phyloP scores from a whole-genome alignment of 1,284 basidiomycete species.

The Ganoderma boninense region DNA sequence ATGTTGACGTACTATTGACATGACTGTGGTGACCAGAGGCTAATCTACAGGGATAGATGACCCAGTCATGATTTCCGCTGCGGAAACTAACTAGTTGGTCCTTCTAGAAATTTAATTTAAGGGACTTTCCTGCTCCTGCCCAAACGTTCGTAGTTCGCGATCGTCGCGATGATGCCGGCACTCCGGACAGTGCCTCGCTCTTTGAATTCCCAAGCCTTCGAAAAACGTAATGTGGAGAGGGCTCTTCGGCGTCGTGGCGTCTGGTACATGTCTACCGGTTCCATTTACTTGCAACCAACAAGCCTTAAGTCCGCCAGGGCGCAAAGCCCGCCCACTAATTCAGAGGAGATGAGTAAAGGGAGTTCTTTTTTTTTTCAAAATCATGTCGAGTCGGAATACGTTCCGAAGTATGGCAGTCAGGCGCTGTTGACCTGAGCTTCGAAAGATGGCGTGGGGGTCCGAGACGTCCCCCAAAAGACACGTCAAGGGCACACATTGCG shows the following conservation, averaged over 20 bases:
- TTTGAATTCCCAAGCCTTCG: not conserved
- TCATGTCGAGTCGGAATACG: not conserved
- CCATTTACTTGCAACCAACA: not conserved
- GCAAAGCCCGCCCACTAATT: not conserved
- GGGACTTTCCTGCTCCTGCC: too few species aligned
- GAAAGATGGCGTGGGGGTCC: not conserved
- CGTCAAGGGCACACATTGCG: not conserved
- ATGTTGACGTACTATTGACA: not conserved
- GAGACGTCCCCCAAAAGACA: not conserved
- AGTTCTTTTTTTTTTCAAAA: not conserved
- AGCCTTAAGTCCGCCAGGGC: not conserved
- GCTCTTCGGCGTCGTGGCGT: not conserved
- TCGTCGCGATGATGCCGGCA: slow-evolving; percentile 1
- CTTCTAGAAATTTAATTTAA: not conserved
- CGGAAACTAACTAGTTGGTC: not conserved
- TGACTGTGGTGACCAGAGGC: not conserved
- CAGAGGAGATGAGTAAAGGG: not conserved
- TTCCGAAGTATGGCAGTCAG: not conserved
- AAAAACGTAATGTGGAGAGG: not conserved
- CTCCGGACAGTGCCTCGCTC: not conserved
- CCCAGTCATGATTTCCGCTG: not conserved
- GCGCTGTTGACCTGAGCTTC: not conserved
- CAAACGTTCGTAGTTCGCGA: not conserved
- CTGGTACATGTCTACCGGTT: not conserved
- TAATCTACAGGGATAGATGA: not conserved